phyloP scores from a whole-genome alignment of 768 basidiomycete genomes.

The Lactarius sanguifluus region DNA sequence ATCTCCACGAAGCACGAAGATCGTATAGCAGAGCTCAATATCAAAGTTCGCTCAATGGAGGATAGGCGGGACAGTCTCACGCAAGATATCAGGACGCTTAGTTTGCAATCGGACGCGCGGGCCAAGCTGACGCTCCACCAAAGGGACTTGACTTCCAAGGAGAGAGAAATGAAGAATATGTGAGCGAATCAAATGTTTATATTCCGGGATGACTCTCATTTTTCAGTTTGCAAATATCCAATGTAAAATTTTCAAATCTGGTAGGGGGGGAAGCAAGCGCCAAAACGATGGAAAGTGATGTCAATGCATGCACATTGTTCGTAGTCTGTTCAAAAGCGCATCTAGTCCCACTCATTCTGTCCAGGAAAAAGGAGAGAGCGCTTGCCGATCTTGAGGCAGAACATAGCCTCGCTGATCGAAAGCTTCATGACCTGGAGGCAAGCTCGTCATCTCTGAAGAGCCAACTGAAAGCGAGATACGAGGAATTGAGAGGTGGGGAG shows the following conservation, averaged over 20 bases:
- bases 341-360: neutral
- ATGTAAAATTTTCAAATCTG: constrained; percentile 61
- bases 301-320: constrained; percentile 59
- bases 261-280: constrained; percentile 57
- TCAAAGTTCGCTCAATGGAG: constrained; percentile 60
- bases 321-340: constrained; percentile 31
- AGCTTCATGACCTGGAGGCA: constrained; percentile 63
- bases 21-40: constrained; percentile 52
- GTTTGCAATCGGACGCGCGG: constrained; percentile 74
- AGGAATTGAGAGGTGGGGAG: constrained; percentile 59
- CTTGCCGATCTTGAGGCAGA: constrained; percentile 48
- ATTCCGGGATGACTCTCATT: constrained; percentile 6
- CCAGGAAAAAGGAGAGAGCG: constrained; percentile 70
- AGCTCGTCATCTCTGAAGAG: constrained; percentile 57
- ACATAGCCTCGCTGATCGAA: constrained; percentile 48
- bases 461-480: constrained; percentile 60
- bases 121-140: constrained; percentile 78
- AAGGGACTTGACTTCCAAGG: constrained; percentile 62
- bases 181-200: constrained; percentile 40
- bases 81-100: constrained; percentile 66
- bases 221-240: constrained; percentile 60
- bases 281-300: constrained; percentile 72
- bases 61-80: constrained; percentile 68
- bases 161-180: constrained; percentile 66
- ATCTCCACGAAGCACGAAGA: constrained; percentile 63